phyloP scores from a whole-genome alignment of 768 basidiomycete genomes.

The Plicaturopsis crispa region DNA sequence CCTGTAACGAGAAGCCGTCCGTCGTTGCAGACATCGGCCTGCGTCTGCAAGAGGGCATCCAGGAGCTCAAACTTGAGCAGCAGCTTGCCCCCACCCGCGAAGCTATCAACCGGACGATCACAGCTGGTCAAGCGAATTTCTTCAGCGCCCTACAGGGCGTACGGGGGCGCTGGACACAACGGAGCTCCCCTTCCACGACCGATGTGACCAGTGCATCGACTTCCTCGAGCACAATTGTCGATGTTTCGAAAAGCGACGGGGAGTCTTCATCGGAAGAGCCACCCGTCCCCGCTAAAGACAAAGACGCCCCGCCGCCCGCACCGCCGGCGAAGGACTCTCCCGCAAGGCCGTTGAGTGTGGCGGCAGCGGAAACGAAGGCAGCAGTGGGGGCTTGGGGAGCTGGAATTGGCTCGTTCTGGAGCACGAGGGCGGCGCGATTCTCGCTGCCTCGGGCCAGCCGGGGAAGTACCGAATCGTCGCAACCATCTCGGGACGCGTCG shows the following conservation, averaged over 20 bases:
- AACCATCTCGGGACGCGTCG: no score
- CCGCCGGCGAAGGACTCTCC: conserved; percentile 19
- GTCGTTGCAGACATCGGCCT: conserved; percentile 89
- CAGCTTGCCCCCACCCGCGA: conserved; percentile 92
- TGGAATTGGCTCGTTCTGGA: conserved; percentile 42
- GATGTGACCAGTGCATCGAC: no score
- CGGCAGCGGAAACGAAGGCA: conserved; percentile 24
- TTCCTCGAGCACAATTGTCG: background rate
- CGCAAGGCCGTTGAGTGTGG: conserved; percentile 20
- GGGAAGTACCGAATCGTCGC: no score
- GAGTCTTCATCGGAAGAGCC: background rate
- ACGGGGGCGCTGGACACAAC: conserved; percentile 61
- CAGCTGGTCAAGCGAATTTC: conserved; percentile 68
- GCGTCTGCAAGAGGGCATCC: conserved; percentile 87
- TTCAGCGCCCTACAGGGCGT: conserved; percentile 91
- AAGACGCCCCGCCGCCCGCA: background rate
- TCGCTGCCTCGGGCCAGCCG: conserved; percentile 23
- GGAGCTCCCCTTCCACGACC: no score
- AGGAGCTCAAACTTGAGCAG: conserved; percentile 89
- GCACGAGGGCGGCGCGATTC: conserved; percentile 29
- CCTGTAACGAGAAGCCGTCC: conserved; percentile 86
- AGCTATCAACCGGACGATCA: conserved; percentile 73
- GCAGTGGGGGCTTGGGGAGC: conserved; percentile 32
- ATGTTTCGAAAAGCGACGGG: background rate
- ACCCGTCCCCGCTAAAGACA: background rate